Base-by-base conservation (phyloP, 306 rosid genomes). In the Malus fusca region DNA sequence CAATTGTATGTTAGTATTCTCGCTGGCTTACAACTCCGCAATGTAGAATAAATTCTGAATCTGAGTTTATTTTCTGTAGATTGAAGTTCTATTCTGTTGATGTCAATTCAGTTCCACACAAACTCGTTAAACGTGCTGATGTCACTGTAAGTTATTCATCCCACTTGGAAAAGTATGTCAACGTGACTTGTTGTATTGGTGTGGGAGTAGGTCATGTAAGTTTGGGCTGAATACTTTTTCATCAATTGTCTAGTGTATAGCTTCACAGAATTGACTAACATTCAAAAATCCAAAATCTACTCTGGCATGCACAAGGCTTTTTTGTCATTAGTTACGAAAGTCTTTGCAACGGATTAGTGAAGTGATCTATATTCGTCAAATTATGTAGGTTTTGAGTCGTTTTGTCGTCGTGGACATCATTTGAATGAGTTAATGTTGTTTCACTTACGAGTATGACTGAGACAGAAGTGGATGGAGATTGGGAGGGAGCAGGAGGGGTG, bases 61-160 rank as follows among this genome's bases (percentile, higher is more conserved):
- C 55, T 58, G 2, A 37, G 19, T 71, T 76, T 31, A 35, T 71
- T 75, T 86, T 25, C 1, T 88, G 90, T 58, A 94, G 98, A 53
- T 79, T 90, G 88, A 82, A 8, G 76, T 94, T 94, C 92, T 88
- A 88, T 76, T 63, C 85, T 48, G 82, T 94, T 65, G 93, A 94
- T 75, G 98, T 94, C 71, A 92, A 90, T 82, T 23, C 77, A 61
- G 95, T 92, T 79, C 76, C 92, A 44, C 93, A 88, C 86, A 92
- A 83, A 87, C 95, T 94, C 64, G 92, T 94, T 68, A 79, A 90
- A 69, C 92, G 78, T 22, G 98, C 93, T 51, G 95, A 93, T 55
- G 94, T 94, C 42, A 88, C 96, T 71, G 98, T 94, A 85, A 91
- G 98, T 89, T 71, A 48, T 75, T 83, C 58, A 15, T 68, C 51